phyloP scores from a whole-genome alignment of 129 eudicot species.

The Helichrysum umbraculigerum region DNA sequence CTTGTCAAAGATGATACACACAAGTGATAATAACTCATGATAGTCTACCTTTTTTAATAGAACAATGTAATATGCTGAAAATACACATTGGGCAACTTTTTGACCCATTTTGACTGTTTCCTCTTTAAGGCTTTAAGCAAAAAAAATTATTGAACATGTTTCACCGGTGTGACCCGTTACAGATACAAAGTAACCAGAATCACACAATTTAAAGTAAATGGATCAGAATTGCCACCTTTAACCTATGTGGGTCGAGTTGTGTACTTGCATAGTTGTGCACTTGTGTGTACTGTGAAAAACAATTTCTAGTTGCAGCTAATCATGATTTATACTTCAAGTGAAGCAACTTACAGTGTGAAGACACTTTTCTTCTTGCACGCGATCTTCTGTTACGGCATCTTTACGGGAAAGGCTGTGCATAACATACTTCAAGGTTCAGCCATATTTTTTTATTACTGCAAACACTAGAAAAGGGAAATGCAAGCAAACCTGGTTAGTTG shows the following conservation, averaged over 20 bases:
- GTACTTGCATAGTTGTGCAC: slow-evolving; percentile 6
- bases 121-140: too few species aligned
- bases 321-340: slow-evolving; percentile 4
- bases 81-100: too few species aligned
- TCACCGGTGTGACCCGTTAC: too few species aligned
- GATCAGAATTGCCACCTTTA: too few species aligned
- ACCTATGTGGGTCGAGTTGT: not conserved
- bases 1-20: too few species aligned
- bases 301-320: slow-evolving; percentile 45
- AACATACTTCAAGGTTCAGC: slow-evolving; percentile 22
- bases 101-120: too few species aligned
- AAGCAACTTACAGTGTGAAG: slow-evolving; percentile 51
- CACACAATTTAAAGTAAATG: too few species aligned
- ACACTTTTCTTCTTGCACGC: slow-evolving; percentile 40
- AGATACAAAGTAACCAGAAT: too few species aligned
- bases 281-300: not conserved
- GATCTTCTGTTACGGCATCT: slow-evolving; percentile 30
- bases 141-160: too few species aligned
- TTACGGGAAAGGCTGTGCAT: slow-evolving; percentile 45
- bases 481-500: slow-evolving; percentile 67
- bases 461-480: not conserved
- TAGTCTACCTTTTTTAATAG: too few species aligned
- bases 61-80: too few species aligned
- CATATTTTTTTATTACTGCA: not conserved
- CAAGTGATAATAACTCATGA: too few species aligned